Evolutionary conservation across 75 land plant genomes (phyloP).

Genomic region (Chamaecyparis obtusa): DNA sequence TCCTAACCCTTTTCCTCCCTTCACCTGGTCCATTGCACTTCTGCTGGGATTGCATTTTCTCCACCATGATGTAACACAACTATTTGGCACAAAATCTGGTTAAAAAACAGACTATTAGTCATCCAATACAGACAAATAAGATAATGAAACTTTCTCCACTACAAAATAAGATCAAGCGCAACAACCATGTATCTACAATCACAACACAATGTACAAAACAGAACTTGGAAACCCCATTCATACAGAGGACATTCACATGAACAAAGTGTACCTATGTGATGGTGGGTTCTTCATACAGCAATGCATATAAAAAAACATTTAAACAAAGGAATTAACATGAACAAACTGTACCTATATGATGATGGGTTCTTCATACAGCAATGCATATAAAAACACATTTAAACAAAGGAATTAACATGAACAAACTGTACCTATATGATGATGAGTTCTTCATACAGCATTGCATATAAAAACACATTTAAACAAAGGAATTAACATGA

Average conservation of each 20-base stretch:
- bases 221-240: not conserved
- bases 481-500: no score
- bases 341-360: no score
- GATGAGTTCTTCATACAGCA: no score
- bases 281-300: not conserved
- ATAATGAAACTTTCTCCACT: no score
- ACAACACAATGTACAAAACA: not conserved
- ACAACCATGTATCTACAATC: not conserved
- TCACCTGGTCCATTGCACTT: not conserved
- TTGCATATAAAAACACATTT: no score
- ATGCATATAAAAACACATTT: not conserved
- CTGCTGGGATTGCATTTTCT: not conserved
- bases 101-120: not conserved
- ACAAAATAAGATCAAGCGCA: no score
- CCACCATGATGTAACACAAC: not conserved
- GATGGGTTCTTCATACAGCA: no score
- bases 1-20: not conserved
- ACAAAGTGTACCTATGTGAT: not conserved
- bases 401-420: no score
- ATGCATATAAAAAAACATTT: not conserved
- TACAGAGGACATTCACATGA: not conserved
- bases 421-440: no score
- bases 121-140: not conserved
- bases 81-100: not conserved
- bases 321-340: no score